A percentile compares a stretch with the other conserved stretches of the same genome.
Evolutionary conservation across 768 basidiomycete species (phyloP).

Genomic region (Ramaria rubella): DNA sequence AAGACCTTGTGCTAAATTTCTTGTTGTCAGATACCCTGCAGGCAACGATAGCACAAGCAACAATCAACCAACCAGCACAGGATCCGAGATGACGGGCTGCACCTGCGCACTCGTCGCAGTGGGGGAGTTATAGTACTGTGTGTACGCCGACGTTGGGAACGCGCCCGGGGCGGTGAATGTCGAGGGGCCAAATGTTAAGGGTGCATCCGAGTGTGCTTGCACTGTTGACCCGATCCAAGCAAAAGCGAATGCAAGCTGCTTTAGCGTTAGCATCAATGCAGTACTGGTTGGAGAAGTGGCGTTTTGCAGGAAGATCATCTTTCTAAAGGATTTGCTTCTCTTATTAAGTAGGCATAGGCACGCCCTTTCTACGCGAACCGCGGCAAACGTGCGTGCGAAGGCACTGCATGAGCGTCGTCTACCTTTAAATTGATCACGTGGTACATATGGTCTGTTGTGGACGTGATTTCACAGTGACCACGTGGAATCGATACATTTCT

Average conservation of each 20-base stretch:
- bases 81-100: slow-evolving; percentile 73
- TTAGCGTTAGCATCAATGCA: not conserved
- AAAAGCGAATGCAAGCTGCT: not conserved
- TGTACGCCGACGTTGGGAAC: slow-evolving; percentile 61
- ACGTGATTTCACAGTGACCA: too few species aligned
- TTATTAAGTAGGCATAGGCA: too few species aligned
- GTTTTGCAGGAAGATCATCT: not conserved
- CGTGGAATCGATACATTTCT: too few species aligned
- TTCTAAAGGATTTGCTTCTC: too few species aligned
- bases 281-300: not conserved
- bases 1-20: slow-evolving; percentile 46
- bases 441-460: too few species aligned
- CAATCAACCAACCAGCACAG: slow-evolving; percentile 44
- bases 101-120: slow-evolving; percentile 66
- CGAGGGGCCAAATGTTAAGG: slow-evolving; percentile 24
- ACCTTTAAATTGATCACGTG: too few species aligned
- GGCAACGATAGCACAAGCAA: slow-evolving; percentile 5
- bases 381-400: too few species aligned
- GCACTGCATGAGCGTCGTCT: too few species aligned
- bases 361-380: too few species aligned
- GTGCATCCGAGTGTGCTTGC: not conserved
- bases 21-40: slow-evolving; percentile 11
- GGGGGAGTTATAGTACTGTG: slow-evolving; percentile 64
- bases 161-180: slow-evolving; percentile 53
- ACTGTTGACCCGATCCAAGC: not conserved